phyloP scores from a whole-genome alignment of 164 flowering plant species.

The Brasenia schreberi region DNA sequence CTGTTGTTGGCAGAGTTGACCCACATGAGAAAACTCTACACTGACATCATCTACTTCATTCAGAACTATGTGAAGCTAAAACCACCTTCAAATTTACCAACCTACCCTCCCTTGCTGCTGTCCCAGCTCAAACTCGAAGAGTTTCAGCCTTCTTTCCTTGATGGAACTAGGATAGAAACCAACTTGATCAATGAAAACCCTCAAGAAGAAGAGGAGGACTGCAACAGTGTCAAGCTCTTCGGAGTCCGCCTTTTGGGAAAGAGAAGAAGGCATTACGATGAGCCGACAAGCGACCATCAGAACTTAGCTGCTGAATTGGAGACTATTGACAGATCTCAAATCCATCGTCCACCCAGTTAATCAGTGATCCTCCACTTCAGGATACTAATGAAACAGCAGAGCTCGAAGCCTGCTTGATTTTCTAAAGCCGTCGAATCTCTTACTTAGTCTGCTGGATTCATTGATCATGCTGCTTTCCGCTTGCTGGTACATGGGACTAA shows the following conservation, averaged over 20 bases:
- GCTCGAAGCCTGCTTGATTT: too few relatives aligned
- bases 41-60: conserved; percentile 61
- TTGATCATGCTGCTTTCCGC: too few relatives aligned
- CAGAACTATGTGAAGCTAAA: conserved; percentile 67
- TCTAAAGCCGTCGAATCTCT: too few relatives aligned
- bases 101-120: background rate
- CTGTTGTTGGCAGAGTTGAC: conserved; percentile 55
- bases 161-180: conserved; percentile 16
- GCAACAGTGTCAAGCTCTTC: conserved; percentile 47
- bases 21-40: conserved; percentile 65
- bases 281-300: too few relatives aligned
- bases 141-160: conserved; percentile 1
- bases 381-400: too few relatives aligned
- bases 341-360: too few relatives aligned
- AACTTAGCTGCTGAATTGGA: too few relatives aligned
- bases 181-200: conserved; percentile 19
- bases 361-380: too few relatives aligned
- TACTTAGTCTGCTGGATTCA: too few relatives aligned
- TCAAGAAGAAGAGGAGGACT: conserved; percentile 31
- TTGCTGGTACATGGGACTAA: too few relatives aligned
- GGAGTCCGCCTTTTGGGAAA: conserved; percentile 72
- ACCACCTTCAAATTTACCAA: conserved; percentile 14
- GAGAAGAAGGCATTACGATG: conserved; percentile 46
- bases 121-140: background rate
- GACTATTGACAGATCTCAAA: too few relatives aligned